phyloP scores from a whole-genome alignment of 208 protist species.

The Leishmania tarentolae region DNA sequence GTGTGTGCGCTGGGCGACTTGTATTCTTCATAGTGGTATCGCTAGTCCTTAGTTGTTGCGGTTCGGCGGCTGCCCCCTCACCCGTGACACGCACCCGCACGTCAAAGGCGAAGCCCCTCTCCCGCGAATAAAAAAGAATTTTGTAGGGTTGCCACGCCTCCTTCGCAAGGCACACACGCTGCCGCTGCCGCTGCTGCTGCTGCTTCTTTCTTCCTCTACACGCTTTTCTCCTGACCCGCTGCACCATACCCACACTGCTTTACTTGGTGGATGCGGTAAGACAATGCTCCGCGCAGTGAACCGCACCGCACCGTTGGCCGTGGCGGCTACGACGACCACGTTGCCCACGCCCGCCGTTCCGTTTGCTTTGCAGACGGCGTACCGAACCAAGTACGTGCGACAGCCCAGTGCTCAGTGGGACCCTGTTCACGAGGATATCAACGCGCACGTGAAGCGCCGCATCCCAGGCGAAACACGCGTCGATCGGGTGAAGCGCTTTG shows the following conservation, averaged over 20 bases:
- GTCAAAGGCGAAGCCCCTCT: not conserved
- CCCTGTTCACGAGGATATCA: conserved; percentile 89
- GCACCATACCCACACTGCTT: not conserved
- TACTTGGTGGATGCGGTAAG: not conserved
- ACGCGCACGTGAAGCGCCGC: conserved; percentile 90
- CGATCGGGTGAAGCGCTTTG: conserved; percentile 87
- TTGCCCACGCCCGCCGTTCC: conserved; percentile 7
- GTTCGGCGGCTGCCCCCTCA: not conserved
- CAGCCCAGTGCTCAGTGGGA: conserved; percentile 88
- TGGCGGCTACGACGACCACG: not conserved
- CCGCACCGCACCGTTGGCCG: conserved; percentile 17
- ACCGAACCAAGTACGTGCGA: conserved; percentile 78
- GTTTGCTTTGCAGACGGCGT: conserved; percentile 27
- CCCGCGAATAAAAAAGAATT: not conserved
- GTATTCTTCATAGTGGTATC: not conserved
- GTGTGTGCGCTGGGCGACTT: too few relatives aligned
- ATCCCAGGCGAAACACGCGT: conserved; percentile 90
- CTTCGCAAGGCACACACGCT: not conserved
- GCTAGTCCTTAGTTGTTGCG: not conserved
- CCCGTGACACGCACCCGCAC: not conserved
- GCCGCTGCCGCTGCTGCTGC: not conserved
- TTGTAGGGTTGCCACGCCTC: not conserved
- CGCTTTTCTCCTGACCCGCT: not conserved
- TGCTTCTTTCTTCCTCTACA: not conserved
- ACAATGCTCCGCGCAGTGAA: conserved; percentile 31